Evolutionary conservation across 1,139 yeast species (phyloP), one percentile per base, ranked within the genome.

Genomic region (Saccharomyces hybrid): DNA sequence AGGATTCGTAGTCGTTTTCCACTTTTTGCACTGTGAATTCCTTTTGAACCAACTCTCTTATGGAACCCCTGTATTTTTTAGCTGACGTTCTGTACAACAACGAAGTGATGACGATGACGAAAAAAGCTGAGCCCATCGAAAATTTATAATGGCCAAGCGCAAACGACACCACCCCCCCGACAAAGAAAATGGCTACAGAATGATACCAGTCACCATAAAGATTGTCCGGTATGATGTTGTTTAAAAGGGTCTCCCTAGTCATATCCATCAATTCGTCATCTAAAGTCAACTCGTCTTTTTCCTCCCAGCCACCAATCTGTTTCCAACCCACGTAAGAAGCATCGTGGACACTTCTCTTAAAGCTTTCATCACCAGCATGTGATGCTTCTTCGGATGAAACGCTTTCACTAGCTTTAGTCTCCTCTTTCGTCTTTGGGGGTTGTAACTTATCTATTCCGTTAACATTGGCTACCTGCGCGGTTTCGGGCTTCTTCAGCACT

Each of bases 191-290:
- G 0, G 81, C 97, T 14, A 86, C 84, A 59, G 86, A 85, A 69
- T 93, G 98, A 69, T 84, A 93, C 98, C 98, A 93, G 64, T 93
- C 97, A 54, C 98, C 98, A 64, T 86, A 88, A 14, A 81, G 79
- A 41, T 72, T 76, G 31, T 85, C 83, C 2, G 95, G 93, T 52
- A 90, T 74, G 64, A 84, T 80, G 57, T 80, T 77, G 63, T 87
- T 91, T 59, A 88, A 79, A 50, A 84, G 63, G 0, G 97, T 87
- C 8, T 88, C 80, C 38, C 79, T 78, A 38, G 84, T 78, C 59
- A 88, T 74, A 66, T 84, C 90, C 57, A 76, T 74, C 56, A 84
- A 76, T 62, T 86, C 89, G 63, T 88, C 95, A 49, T 83, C 86
- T 9, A 76, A 72, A 1, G 85, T 81, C 60, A 88, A 74, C 1